These are phyloP conservation scores for Pterocarpus macrocarpus DNA, from an alignment of 306 rosid genomes.

Conservation along the genomic window DNA sequence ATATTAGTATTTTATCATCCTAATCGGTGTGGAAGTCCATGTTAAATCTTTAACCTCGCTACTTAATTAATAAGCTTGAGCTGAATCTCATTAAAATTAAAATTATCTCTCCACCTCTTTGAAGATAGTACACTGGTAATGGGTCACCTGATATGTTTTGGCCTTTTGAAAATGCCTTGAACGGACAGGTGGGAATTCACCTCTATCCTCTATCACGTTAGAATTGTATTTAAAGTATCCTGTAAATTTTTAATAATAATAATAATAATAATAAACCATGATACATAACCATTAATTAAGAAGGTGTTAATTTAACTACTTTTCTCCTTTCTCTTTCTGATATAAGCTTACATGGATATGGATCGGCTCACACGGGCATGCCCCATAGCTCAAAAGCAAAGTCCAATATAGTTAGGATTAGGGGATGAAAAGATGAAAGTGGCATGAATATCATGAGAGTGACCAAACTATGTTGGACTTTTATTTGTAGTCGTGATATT, in stretches of 20 bases:
- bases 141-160: too few species aligned
- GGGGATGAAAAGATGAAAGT: neutral
- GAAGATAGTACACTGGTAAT: too few species aligned
- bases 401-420: slow-evolving; percentile 6
- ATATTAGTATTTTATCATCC: too few species aligned
- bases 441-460: slow-evolving; percentile 30
- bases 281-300: neutral
- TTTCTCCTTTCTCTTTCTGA: neutral
- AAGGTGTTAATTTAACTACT: neutral
- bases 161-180: too few species aligned
- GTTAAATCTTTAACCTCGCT: too few species aligned
- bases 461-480: slow-evolving; percentile 32
- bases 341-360: neutral
- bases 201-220: too few species aligned
- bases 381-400: neutral
- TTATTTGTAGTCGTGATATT: neutral
- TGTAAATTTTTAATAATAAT: neutral
- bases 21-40: too few species aligned
- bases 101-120: too few species aligned
- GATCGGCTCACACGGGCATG: too few species aligned
- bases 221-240: neutral
- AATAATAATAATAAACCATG: neutral
- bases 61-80: too few species aligned
- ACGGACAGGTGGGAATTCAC: too few species aligned
- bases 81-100: too few species aligned